Base-by-base conservation (phyloP, 2,329 filamentous ascomycete genomes). In the Aspergillus arachidicola region DNA sequence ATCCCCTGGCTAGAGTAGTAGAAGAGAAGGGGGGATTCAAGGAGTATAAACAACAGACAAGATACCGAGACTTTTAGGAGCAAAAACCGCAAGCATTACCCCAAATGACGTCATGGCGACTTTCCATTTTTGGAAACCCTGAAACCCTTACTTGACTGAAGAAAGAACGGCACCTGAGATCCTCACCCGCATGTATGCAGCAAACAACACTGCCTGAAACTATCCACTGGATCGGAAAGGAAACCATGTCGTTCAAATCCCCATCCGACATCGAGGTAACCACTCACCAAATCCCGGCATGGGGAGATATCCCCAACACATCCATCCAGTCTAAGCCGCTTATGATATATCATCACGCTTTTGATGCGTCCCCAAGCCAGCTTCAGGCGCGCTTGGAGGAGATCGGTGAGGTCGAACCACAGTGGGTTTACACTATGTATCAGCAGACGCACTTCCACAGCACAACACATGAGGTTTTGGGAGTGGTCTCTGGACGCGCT, bases 401-500 rank as follows among this genome's bases (percentile, higher is more conserved):
- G 4, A 73, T 86, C 19, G 84, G 82, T 9, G 85, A 86, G 38
- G 88, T 90, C 3, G 72, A 70, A 1, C 88, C 89, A 0, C 86
- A 89, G 71, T 91, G 89, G 89, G 82, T 86, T 30, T 91, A 88
- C 75, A 87, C 86, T 19, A 91, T 91, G 88, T 91, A 89, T 74
- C 75, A 73, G 41, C 84, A 83, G 6, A 86, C 84, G 0, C 89
- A 91, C 76, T 92, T 89, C 74, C 89, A 92, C 77, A 86, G 82
- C 69, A 91, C 84, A 0, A 84, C 86, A 0, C 89, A 91, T 72
- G 88, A 91, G 76, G 84, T 91, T 3, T 82, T 92, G 2, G 85
- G 82, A 67, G 82, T 91, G 55, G 82, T 83, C 48, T 76, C 76
- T 2, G 88, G 89, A 0, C 81, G 78, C 28, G 89, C 90, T 0